These are phyloP conservation scores for Cladosporium oxysporum DNA, from an alignment of 2,329 filamentous ascomycete species.

Conservation along the genomic window DNA sequence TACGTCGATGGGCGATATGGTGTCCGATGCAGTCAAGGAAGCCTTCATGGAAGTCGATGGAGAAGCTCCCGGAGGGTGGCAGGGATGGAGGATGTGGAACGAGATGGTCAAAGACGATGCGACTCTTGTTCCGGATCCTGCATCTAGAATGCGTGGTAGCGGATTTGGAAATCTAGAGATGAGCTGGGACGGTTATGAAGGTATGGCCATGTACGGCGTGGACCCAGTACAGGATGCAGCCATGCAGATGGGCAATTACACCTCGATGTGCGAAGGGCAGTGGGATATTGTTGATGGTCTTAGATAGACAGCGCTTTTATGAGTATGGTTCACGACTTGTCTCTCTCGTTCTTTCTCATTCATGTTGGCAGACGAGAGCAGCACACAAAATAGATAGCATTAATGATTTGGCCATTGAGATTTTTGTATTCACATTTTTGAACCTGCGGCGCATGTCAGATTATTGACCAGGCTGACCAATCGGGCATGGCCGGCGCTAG, in stretches of 20 bases:
- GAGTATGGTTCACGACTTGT: neutral
- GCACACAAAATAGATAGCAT: neutral
- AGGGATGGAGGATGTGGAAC: constrained; percentile 18
- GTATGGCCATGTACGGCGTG: constrained; percentile 1
- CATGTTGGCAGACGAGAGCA: neutral
- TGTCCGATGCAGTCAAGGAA: constrained; percentile 12
- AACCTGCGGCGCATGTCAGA: neutral
- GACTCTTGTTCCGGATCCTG: neutral
- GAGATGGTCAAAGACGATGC: constrained; percentile 15
- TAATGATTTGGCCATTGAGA: too few relatives aligned
- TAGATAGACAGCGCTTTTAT: neutral
- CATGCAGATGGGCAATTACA: constrained; percentile 5
- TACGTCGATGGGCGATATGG: neutral
- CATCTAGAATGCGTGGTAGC: neutral
- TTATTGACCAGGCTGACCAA: neutral
- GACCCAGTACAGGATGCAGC: constrained; percentile 12
- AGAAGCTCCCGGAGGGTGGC: constrained; percentile 19
- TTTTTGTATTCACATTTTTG: neutral
- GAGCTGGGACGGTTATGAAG: neutral
- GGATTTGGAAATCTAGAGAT: neutral
- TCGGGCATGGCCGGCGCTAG: neutral
- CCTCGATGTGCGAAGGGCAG: neutral
- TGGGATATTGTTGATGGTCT: neutral
- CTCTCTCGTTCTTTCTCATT: neutral
- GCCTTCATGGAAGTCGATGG: constrained; percentile 17